Evolutionary conservation across 2,329 filamentous ascomycete genomes (phyloP).

Genomic region (Tolypocladium endophyticum): DNA sequence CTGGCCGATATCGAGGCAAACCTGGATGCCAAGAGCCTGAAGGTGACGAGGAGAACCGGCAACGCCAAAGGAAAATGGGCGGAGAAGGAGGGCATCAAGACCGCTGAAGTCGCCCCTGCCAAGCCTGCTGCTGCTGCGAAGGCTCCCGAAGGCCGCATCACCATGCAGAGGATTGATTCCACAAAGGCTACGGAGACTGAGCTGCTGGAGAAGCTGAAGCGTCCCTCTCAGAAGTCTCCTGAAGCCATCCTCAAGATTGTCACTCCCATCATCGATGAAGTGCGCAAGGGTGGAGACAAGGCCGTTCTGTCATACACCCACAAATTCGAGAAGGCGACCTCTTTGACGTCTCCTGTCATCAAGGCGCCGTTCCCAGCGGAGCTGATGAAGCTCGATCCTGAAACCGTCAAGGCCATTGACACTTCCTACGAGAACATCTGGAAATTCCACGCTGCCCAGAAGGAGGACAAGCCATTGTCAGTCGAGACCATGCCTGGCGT

Average conservation of each 20-base stretch:
- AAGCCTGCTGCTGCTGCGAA: slow-evolving; percentile 23
- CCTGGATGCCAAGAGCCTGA: slow-evolving; percentile 87
- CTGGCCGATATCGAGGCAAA: slow-evolving; percentile 86
- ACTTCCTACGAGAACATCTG: slow-evolving; percentile 88
- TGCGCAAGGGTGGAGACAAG: slow-evolving; percentile 74
- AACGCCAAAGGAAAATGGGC: slow-evolving; percentile 93
- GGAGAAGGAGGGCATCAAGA: slow-evolving; percentile 63
- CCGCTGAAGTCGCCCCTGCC: slow-evolving; percentile 22
- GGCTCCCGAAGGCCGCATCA: slow-evolving; percentile 47
- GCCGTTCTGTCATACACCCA: slow-evolving; percentile 89
- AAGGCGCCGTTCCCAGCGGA: slow-evolving; percentile 77
- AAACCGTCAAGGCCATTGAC: slow-evolving; percentile 89
- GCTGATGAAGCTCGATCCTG: slow-evolving; percentile 74
- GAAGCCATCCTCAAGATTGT: slow-evolving; percentile 89
- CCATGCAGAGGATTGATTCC: slow-evolving; percentile 72
- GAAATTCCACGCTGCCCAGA: slow-evolving; percentile 87
- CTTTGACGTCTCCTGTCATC: slow-evolving; percentile 78
- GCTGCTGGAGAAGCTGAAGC: slow-evolving; percentile 66
- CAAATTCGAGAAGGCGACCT: slow-evolving; percentile 95
- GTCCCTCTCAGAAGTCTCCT: slow-evolving; percentile 90
- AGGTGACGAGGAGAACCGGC: slow-evolving; percentile 85
- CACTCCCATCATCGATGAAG: slow-evolving; percentile 80
- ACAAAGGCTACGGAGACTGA: slow-evolving; percentile 51
- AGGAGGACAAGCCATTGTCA: slow-evolving; percentile 67
- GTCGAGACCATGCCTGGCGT: slow-evolving; percentile 99